Conservation (phyloP, 148 eudicot species). For the Cornus florida region DNA sequence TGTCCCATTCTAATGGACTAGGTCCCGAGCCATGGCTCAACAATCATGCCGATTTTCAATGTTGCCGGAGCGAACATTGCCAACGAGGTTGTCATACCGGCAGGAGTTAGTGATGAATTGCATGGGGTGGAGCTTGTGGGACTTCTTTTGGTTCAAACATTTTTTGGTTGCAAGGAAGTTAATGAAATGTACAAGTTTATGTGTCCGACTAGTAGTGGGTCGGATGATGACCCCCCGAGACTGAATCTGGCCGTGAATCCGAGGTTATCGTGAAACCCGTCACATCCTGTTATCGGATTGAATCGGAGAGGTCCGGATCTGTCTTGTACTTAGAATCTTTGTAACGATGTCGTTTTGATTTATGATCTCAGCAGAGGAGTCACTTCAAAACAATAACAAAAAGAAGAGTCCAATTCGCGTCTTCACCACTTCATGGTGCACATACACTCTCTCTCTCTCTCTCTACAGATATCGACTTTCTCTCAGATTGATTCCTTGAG, state of each 20-base stretch:
- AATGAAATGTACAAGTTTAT: background rate
- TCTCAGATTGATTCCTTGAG: too few species aligned
- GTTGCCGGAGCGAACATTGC: slow-evolving; percentile 21
- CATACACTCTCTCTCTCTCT: too few species aligned
- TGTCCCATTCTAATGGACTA: background rate
- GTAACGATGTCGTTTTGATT: too few species aligned
- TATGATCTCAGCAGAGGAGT: too few species aligned
- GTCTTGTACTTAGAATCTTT: too few species aligned
- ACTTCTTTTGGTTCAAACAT: slow-evolving; percentile 9
- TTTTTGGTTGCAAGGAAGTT: slow-evolving; percentile 4
- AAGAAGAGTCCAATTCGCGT: too few species aligned
- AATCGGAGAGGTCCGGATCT: too few species aligned
- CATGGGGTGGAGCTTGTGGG: background rate
- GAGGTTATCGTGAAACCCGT: too few species aligned
- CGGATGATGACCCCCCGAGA: slow-evolving; percentile 10
- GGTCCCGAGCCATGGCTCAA: slow-evolving; percentile 10
- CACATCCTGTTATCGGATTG: too few species aligned
- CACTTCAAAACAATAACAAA: too few species aligned
- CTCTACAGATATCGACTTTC: too few species aligned
- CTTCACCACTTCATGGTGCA: too few species aligned
- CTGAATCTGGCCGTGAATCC: background rate
- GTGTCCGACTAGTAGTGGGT: slow-evolving; percentile 8
- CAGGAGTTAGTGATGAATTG: background rate
- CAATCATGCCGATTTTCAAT: background rate
- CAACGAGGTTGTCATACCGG: slow-evolving; percentile 15